Evolutionary conservation across 2,329 filamentous ascomycete genomes (phyloP).

Genomic region (Geosmithia flava): DNA sequence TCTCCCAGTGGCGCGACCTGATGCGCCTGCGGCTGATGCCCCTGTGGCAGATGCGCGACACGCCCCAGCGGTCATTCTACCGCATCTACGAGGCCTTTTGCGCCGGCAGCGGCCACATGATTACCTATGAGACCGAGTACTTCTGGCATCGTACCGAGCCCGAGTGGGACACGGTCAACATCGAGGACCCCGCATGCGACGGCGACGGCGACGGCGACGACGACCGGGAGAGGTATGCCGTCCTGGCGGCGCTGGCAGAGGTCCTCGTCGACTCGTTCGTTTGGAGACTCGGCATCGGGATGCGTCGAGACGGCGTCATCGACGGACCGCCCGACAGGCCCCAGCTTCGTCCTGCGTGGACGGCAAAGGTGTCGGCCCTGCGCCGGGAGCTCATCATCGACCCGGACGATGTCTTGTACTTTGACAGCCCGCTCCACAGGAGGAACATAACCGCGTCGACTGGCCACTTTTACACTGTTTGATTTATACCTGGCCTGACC

Average conservation of each 20-base stretch:
- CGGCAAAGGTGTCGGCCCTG: conserved; percentile 1
- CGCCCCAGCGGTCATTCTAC: conserved; percentile 11
- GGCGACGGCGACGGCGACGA: too few relatives aligned
- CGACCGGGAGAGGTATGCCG: conserved; percentile 9
- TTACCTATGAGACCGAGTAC: conserved; percentile 13
- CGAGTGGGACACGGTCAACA: conserved; percentile 6
- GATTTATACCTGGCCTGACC: too few relatives aligned
- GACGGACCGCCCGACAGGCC: background rate
- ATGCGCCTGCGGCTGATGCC: conserved; percentile 5
- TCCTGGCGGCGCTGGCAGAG: conserved; percentile 10
- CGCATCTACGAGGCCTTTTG: conserved; percentile 13
- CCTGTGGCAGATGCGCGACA: conserved; percentile 9
- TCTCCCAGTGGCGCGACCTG: conserved; percentile 3
- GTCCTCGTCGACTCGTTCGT: conserved; percentile 8
- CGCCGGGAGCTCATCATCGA: conserved; percentile 2
- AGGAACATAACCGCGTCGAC: conserved; percentile 6
- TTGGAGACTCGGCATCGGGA: conserved; percentile 9
- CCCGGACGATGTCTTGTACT: background rate
- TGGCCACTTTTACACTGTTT: conserved; percentile 4
- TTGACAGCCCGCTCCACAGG: conserved; percentile 5
- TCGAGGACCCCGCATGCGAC: conserved; percentile 11
- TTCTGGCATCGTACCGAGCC: conserved; percentile 10
- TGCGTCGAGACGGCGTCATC: conserved; percentile 5
- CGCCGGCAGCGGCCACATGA: conserved; percentile 8
- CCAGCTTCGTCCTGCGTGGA: conserved; percentile 4